Evolutionary conservation across 805 yeast species (phyloP), one percentile per base, ranked within the genome.

Genomic region (Nakazawaea peltata): DNA sequence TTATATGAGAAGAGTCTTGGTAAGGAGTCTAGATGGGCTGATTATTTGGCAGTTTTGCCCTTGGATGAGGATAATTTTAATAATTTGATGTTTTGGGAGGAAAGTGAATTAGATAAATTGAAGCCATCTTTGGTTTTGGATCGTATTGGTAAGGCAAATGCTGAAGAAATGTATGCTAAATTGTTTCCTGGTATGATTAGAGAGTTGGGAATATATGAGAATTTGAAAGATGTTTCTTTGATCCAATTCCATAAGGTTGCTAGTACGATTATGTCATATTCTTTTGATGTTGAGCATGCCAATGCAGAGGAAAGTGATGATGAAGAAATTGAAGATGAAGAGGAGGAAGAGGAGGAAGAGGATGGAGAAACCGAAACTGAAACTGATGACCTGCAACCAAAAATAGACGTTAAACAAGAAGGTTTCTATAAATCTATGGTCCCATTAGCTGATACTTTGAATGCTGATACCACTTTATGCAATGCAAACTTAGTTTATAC

Each of bases 371-470:
- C n/a, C n/a, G n/a, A n/a, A n/a, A n/a, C n/a, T n/a, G n/a, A n/a
- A n/a, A n/a, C n/a, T n/a, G n/a, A 13, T 5, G 48, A 43, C 2
- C 56, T 51, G 4, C 63, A 53, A 2, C 49, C 48, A 1, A 59
- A 14, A 2, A 57, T 50, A 4, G 59, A 50, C 1, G 65, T 51
- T 16, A 63, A 52, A 25, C 65, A 59, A 21, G 61, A 56, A 10
- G 59, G 65, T 3, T 72, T 63, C 40, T 60, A 69, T 44, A 88
- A 88, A 52, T 80, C 94, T 1, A 81, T 92, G 95, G 86, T 88
- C 3, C 95, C 97, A 0, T 61, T 87, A 30, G 97, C 97, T 0
- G 98, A 90, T 51, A 77, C 85, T 16, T 60, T 92, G 41, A 90
- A 92, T 51, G 85, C 96, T 1, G 92, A 88, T 50, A 81, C 95